Evolutionary conservation across 164 flowering plant species (phyloP), one percentile per base, ranked within the genome.

Genomic region (Nymphaea thermarum): DNA sequence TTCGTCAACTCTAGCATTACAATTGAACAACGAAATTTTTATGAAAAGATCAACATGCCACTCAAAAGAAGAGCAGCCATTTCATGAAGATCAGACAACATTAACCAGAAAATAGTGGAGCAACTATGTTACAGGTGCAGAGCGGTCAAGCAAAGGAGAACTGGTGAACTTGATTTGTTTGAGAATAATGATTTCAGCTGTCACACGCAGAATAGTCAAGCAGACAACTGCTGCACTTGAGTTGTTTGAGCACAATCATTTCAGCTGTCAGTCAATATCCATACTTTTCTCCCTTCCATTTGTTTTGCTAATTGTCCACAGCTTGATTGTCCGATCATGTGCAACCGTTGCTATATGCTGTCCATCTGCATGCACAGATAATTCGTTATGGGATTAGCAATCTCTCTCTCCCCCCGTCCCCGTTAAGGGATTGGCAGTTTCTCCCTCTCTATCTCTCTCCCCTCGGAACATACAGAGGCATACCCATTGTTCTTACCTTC

Each of bases 251-350:
- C 57, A 10, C 8, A 5, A 7, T 8, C 57, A 51, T 51, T 51
- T 51, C 57, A 51, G 14, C 12, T 62, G 5, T 68, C 71, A 86
- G 77, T 85, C 96, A 4, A 89, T 55, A 70, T 88, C 98, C 98
- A 94, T 91, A 4, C 70, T 68, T 68, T 77, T 80, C 42, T 82
- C 90, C 63, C n/a, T 61, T 4, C 16, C 63, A 66, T 80, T 75
- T 6, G 51, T 86, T 66, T 36, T 66, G 62, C 73, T 75, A 63
- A 72, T 75, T 36, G 92, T 79, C 98, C 98, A 92, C 8, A 90
- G 77, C 83, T 95, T 95, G 76, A 95, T 92, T 3, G 93, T 87
- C 36, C 98, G 84, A 70, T 92, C 99, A 70, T 90, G 89, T 16
- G 97, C 84, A 43, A 92, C 99, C 51, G 96, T 87, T 16, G 85